phyloP scores from a whole-genome alignment of 2,329 filamentous ascomycete genomes.

The Lachnellula occidentalis region DNA sequence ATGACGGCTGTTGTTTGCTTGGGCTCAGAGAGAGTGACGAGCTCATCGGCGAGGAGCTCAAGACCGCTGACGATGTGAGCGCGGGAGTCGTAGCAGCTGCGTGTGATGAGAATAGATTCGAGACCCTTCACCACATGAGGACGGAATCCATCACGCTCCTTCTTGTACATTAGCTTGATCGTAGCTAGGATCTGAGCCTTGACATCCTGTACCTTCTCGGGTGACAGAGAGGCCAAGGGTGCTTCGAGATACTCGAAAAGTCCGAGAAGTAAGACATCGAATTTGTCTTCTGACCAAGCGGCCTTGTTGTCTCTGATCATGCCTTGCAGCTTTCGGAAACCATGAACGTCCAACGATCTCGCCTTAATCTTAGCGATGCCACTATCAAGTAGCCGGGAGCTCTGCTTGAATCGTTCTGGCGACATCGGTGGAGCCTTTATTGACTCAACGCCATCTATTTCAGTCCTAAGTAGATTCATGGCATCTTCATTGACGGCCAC shows the following conservation, averaged over 20 bases:
- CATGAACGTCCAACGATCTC: slow-evolving; percentile 71
- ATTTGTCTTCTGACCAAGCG: slow-evolving; percentile 61
- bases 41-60: slow-evolving; percentile 67
- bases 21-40: slow-evolving; percentile 60
- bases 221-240: slow-evolving; percentile 45
- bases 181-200: slow-evolving; percentile 71
- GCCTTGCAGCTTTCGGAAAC: slow-evolving; percentile 72
- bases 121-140: slow-evolving; percentile 64
- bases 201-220: slow-evolving; percentile 64
- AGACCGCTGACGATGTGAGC: slow-evolving; percentile 70
- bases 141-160: slow-evolving; percentile 59
- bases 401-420: slow-evolving; percentile 52
- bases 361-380: slow-evolving; percentile 68
- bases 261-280: slow-evolving; percentile 60
- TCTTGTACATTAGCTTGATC: slow-evolving; percentile 65
- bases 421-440: slow-evolving; percentile 29
- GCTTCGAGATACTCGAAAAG: slow-evolving; percentile 69
- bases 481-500: slow-evolving; percentile 52
- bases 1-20: slow-evolving; percentile 54
- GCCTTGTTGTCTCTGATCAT: slow-evolving; percentile 63
- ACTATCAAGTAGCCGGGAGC: slow-evolving; percentile 61
- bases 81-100: slow-evolving; percentile 60
- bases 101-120: slow-evolving; percentile 59
- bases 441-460: slow-evolving; percentile 11
- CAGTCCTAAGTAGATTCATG: slow-evolving; percentile 20